Evolutionary conservation across 169 alveolate genomes (phyloP).

Genomic region (Neospora caninum): DNA sequence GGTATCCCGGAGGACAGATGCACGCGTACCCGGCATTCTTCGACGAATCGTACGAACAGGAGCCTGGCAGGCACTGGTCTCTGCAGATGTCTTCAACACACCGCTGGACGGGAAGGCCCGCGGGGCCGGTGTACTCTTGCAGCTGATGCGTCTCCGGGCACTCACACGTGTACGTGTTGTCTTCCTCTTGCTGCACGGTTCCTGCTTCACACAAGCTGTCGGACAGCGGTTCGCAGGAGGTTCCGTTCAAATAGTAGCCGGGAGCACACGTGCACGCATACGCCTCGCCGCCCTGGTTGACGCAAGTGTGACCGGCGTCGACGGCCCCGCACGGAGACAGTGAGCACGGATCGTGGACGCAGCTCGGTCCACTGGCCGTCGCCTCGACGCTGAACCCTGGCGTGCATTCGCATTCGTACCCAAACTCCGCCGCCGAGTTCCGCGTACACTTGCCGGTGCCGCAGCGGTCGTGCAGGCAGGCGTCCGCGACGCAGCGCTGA

Average conservation of each 20-base stretch:
- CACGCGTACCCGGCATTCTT: background rate
- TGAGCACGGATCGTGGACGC: background rate
- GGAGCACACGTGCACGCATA: background rate
- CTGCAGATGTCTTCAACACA: background rate
- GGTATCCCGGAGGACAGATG: background rate
- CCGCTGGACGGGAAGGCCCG: background rate
- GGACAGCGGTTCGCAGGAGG: background rate
- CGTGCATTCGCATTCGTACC: background rate
- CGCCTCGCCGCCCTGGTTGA: background rate
- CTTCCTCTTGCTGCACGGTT: background rate
- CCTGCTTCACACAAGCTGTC: background rate
- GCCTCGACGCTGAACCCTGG: background rate
- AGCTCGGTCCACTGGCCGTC: background rate
- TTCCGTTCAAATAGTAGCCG: conserved; percentile 20
- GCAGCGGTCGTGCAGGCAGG: background rate
- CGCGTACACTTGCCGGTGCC: background rate
- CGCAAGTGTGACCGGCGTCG: background rate
- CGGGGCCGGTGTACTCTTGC: background rate
- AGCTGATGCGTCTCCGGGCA: background rate
- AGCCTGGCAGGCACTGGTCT: background rate
- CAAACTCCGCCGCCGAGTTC: background rate
- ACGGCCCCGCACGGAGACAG: conserved; percentile 10
- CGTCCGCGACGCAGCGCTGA: background rate
- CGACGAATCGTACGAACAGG: background rate
- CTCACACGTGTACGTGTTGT: background rate